Conservation (phyloP, 192 early-diverging fungal species). For the Coemansia reversa region DNA sequence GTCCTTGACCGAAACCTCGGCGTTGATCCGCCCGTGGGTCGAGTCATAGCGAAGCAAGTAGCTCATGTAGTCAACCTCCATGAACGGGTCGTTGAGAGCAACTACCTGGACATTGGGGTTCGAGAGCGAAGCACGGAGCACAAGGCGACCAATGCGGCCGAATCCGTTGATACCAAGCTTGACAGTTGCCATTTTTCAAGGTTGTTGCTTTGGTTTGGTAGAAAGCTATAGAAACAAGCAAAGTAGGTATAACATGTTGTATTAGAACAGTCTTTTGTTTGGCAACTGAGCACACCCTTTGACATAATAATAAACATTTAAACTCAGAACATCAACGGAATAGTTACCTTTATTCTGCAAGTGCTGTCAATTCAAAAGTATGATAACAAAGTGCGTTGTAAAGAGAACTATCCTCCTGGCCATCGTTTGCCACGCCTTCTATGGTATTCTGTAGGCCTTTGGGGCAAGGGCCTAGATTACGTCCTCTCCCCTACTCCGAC, state of each 20-base stretch:
- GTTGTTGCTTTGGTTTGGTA: not conserved
- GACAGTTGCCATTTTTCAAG: slow-evolving; percentile 28
- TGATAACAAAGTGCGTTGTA: not conserved
- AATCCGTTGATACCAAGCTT: slow-evolving; percentile 74
- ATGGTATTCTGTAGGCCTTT: not conserved
- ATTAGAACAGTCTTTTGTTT: not conserved
- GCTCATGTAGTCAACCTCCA: slow-evolving; percentile 94
- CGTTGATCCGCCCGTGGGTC: slow-evolving; percentile 94
- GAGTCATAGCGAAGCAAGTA: slow-evolving; percentile 99
- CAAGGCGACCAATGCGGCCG: slow-evolving; percentile 98
- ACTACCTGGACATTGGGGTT: slow-evolving; percentile 74
- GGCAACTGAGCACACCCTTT: not conserved
- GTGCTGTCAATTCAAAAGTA: not conserved
- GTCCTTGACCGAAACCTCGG: slow-evolving; percentile 72
- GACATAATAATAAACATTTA: not conserved
- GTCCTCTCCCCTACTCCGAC: not conserved
- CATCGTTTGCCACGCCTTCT: not conserved
- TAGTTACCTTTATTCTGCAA: slow-evolving; percentile 9
- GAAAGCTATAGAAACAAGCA: not conserved
- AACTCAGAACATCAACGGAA: not conserved
- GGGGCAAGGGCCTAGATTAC: not conserved
- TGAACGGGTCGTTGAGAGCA: slow-evolving; percentile 97
- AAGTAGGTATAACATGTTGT: not conserved
- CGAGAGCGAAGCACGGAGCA: slow-evolving; percentile 82
- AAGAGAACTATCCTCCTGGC: not conserved